Percentiles rank a stretch among this genome's conserved stretches.
phyloP scores from a whole-genome alignment of 2,329 filamentous ascomycete genomes.

The Sclerotiophoma versabilis region DNA sequence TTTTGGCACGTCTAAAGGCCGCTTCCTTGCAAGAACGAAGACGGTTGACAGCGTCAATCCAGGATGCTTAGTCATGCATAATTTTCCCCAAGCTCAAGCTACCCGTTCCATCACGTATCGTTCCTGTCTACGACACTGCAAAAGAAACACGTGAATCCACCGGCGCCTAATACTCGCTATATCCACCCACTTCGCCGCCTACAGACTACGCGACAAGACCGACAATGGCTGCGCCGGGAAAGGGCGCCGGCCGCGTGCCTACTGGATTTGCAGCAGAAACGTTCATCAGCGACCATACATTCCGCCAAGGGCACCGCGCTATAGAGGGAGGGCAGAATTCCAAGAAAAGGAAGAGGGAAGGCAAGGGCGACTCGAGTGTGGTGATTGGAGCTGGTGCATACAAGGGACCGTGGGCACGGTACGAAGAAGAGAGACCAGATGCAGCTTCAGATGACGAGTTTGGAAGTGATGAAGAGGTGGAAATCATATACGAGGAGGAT shows the following conservation, averaged over 20 bases:
- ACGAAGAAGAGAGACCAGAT: constrained; percentile 75
- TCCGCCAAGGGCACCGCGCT: constrained; percentile 85
- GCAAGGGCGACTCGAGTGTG: constrained; percentile 81
- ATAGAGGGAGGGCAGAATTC: constrained; percentile 67
- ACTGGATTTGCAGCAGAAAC: constrained; percentile 91
- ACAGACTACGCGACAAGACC: not conserved
- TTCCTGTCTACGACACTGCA: not conserved
- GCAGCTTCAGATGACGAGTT: constrained; percentile 67
- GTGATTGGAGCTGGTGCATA: constrained; percentile 89
- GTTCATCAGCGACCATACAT: constrained; percentile 87
- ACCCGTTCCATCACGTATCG: not conserved
- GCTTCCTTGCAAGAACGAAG: too few relatives aligned
- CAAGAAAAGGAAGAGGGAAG: constrained; percentile 83
- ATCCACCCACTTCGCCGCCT: not conserved
- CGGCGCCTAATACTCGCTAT: not conserved
- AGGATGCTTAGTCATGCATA: constrained; percentile 29
- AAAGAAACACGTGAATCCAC: not conserved
- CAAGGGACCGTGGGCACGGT: constrained; percentile 92
- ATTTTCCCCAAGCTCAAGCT: constrained; percentile 17
- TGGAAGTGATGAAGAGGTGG: constrained; percentile 72
- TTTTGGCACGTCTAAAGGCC: too few relatives aligned
- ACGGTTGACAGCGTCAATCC: not conserved
- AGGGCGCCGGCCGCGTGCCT: constrained; percentile 53
- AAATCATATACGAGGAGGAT: constrained; percentile 79
- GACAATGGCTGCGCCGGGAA: constrained; percentile 30